These are phyloP conservation scores for Cryoendolithus antarcticus DNA, from an alignment of 2,329 filamentous ascomycete species.

Conservation along the genomic window DNA sequence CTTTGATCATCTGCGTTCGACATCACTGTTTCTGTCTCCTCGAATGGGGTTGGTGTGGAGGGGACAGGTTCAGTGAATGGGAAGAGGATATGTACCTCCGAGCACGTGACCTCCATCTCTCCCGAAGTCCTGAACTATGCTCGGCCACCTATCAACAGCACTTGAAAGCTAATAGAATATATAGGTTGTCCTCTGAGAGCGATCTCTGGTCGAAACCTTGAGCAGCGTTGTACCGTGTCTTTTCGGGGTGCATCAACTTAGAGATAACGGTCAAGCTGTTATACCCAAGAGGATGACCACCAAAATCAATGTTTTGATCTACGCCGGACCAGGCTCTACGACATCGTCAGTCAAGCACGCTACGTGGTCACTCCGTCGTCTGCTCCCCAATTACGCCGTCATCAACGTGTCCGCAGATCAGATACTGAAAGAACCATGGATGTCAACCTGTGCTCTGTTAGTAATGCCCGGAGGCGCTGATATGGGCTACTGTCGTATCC, in stretches of 20 bases:
- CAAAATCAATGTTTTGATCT: conserved; percentile 82
- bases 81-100: too few species aligned
- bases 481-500: conserved; percentile 71
- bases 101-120: conserved; percentile 4
- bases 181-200: too few species aligned
- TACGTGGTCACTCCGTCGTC: conserved; percentile 69
- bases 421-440: conserved; percentile 86
- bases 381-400: conserved; percentile 87
- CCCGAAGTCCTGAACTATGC: conserved; percentile 1
- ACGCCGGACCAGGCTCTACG: conserved; percentile 77
- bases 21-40: conserved; percentile 10
- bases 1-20: conserved; percentile 18
- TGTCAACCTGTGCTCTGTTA: conserved; percentile 70
- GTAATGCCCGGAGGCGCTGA: conserved; percentile 94
- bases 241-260: too few species aligned
- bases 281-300: conserved; percentile 40
- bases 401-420: conserved; percentile 68
- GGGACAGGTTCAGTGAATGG: too few species aligned
- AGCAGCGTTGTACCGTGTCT: too few species aligned
- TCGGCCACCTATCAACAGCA: neutral
- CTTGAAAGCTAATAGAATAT: too few species aligned
- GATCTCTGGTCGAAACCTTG: too few species aligned
- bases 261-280: too few species aligned
- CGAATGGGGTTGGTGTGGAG: too few species aligned
- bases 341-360: conserved; percentile 82